A percentile compares a stretch with the other conserved stretches of the same genome.
phyloP scores from a whole-genome alignment of 495 filamentous ascomycete genomes.

The Penicillium salamii region DNA sequence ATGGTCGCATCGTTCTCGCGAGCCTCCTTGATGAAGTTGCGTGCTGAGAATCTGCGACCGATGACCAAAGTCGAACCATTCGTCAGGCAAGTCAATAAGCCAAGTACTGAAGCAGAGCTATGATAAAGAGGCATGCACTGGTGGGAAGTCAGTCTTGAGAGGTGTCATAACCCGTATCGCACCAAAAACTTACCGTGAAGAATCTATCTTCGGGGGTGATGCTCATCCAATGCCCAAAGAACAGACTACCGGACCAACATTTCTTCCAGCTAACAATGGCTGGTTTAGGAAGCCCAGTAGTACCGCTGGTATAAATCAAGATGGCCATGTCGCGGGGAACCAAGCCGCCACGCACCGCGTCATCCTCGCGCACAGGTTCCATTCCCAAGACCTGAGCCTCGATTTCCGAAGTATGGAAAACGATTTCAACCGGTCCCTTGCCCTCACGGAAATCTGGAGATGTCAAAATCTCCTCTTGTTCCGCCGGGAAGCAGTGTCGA shows the following conservation, averaged over 20 bases:
- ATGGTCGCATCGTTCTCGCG: conserved; percentile 70
- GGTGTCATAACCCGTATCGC: too few relatives aligned
- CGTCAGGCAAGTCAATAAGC: conserved; percentile 57
- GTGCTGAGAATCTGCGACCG: conserved; percentile 77
- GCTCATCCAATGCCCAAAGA: conserved; percentile 55
- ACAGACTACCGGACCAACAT: conserved; percentile 47
- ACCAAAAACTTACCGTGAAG: conserved; percentile 67
- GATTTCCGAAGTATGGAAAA: conserved; percentile 61
- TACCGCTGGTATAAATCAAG: conserved; percentile 85
- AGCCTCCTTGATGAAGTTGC: conserved; percentile 79
- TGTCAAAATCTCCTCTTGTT: conserved; percentile 42
- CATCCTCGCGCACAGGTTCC: conserved; percentile 59
- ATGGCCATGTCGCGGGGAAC: conserved; percentile 59
- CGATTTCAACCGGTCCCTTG: conserved; percentile 55
- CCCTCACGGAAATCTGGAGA: conserved; percentile 43
- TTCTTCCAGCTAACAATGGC: conserved; percentile 84
- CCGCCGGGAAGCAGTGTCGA: conserved; percentile 44
- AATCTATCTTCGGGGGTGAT: conserved; percentile 62
- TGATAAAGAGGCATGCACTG: conserved; percentile 96
- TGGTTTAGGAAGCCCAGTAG: conserved; percentile 88
- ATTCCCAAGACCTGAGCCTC: conserved; percentile 58
- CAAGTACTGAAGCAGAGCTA: conserved; percentile 73
- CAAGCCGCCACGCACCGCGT: conserved; percentile 54
- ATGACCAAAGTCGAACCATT: conserved; percentile 65
- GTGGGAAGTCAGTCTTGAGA: not conserved